Evolutionary conservation across 805 yeast genomes (phyloP).

Genomic region (Nematodospora valgi): DNA sequence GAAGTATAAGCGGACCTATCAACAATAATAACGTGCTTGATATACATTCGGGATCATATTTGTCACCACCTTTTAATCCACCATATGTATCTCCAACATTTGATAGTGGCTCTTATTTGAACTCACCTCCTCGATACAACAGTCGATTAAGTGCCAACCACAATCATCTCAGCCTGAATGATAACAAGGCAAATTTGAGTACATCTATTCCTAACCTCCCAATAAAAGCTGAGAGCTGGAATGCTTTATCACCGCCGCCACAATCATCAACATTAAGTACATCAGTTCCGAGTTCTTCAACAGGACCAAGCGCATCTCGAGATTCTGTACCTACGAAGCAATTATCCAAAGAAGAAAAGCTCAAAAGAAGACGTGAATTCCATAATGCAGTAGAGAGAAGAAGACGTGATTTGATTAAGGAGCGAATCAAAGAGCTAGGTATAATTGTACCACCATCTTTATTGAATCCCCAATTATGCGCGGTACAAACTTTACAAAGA

Average conservation of each 20-base stretch:
- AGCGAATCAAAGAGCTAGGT: conserved; percentile 81
- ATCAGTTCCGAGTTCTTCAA: conserved; percentile 24
- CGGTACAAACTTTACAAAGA: conserved; percentile 40
- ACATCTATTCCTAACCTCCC: conserved; percentile 8
- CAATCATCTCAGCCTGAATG: neutral
- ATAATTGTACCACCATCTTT: conserved; percentile 75
- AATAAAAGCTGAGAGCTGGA: conserved; percentile 8
- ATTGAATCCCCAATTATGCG: conserved; percentile 44
- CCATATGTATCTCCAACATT: conserved; percentile 26
- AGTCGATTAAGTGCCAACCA: conserved; percentile 10
- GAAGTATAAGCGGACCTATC: conserved; percentile 27
- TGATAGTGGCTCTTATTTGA: conserved; percentile 22
- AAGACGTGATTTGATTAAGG: conserved; percentile 86
- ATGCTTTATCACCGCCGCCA: conserved; percentile 26
- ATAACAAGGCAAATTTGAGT: conserved; percentile 5
- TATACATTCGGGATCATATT: conserved; percentile 25
- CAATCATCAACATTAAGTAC: conserved; percentile 20
- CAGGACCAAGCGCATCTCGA: conserved; percentile 9
- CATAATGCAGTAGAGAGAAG: conserved; percentile 95
- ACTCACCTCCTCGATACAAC: conserved; percentile 37
- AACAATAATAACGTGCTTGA: conserved; percentile 11
- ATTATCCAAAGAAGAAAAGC: conserved; percentile 61
- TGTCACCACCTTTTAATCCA: conserved; percentile 31
- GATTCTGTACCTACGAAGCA: conserved; percentile 28
- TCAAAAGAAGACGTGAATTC: conserved; percentile 76